These are phyloP conservation scores for Ascochyta koolunga DNA, from an alignment of 2,329 filamentous ascomycete genomes.

Conservation along the genomic window DNA sequence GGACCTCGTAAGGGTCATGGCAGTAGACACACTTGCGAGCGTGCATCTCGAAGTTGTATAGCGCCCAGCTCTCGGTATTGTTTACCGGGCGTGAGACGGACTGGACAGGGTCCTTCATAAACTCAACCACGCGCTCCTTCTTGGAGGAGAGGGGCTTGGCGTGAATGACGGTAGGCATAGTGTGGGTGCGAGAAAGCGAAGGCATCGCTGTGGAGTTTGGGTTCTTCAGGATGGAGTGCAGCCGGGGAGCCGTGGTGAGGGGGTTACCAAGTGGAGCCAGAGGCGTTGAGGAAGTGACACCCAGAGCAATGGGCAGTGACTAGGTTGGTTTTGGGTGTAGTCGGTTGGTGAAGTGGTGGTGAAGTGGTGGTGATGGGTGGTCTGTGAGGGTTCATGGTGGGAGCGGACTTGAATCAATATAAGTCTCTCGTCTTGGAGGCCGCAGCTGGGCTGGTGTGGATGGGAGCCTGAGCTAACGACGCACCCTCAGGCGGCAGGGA, in stretches of 20 bases:
- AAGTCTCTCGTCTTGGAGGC: conserved; percentile 35
- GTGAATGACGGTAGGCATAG: conserved; percentile 45
- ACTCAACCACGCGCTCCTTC: conserved; percentile 45
- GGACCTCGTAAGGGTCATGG: conserved; percentile 52
- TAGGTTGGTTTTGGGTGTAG: conserved; percentile 2
- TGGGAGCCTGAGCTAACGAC: conserved; percentile 34
- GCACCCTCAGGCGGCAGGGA: conserved; percentile 12
- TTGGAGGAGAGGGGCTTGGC: conserved; percentile 35
- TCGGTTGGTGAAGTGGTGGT: neutral
- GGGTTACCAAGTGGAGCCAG: conserved; percentile 30
- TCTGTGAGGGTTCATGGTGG: conserved; percentile 27
- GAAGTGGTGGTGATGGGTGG: conserved; percentile 21
- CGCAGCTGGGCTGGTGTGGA: conserved; percentile 28
- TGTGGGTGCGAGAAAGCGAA: conserved; percentile 33
- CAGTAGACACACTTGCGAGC: conserved; percentile 53
- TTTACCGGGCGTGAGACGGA: conserved; percentile 51
- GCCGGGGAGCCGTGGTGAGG: conserved; percentile 40
- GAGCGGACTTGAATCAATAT: conserved; percentile 39
- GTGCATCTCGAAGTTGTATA: conserved; percentile 57
- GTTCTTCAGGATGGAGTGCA: conserved; percentile 42
- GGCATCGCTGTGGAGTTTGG: conserved; percentile 40
- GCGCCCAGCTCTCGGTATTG: conserved; percentile 52
- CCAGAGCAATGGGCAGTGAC: conserved; percentile 22
- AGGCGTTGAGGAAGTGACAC: conserved; percentile 38
- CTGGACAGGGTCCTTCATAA: conserved; percentile 46